phyloP scores from a whole-genome alignment of 352 stramenopile species.

The Globisporangium orthogonon region DNA sequence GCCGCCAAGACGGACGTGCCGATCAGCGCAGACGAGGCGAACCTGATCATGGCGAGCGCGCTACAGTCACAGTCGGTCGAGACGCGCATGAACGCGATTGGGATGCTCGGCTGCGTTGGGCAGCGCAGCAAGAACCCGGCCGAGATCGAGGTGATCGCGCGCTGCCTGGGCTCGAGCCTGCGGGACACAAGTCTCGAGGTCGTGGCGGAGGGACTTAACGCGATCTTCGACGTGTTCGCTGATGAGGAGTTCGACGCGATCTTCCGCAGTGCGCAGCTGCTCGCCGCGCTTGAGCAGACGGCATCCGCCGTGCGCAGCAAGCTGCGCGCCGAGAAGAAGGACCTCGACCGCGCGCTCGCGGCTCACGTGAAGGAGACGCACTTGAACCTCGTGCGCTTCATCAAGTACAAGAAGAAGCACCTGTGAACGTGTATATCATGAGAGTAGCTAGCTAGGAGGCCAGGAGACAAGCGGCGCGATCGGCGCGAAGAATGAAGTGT shows the following conservation, averaged over 20 bases:
- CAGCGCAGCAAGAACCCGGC: slow-evolving; percentile 49
- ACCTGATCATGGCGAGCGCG: slow-evolving; percentile 59
- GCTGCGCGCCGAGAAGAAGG: slow-evolving; percentile 68
- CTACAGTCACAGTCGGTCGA: slow-evolving; percentile 57
- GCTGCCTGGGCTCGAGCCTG: slow-evolving; percentile 48
- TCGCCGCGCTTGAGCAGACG: slow-evolving; percentile 58
- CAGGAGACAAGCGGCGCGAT: not conserved
- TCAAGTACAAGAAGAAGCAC: slow-evolving; percentile 91
- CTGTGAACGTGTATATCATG: slow-evolving; percentile 28
- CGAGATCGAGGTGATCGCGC: slow-evolving; percentile 73
- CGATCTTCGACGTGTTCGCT: slow-evolving; percentile 82
- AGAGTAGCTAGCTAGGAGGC: not conserved
- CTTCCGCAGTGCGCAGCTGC: slow-evolving; percentile 60
- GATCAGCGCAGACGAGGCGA: slow-evolving; percentile 52
- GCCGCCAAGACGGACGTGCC: slow-evolving; percentile 44
- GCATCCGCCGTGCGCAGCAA: slow-evolving; percentile 59
- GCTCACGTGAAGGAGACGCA: slow-evolving; percentile 84
- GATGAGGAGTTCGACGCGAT: slow-evolving; percentile 74
- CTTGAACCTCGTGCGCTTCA: slow-evolving; percentile 82
- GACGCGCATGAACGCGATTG: slow-evolving; percentile 68
- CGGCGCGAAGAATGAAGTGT: not conserved
- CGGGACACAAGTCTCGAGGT: slow-evolving; percentile 73
- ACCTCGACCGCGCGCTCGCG: slow-evolving; percentile 71
- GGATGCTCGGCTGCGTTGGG: slow-evolving; percentile 72
- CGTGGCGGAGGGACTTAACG: slow-evolving; percentile 79